These are phyloP conservation scores for Trichoderma atroviride DNA, from an alignment of 2,329 filamentous ascomycete species.

Conservation along the genomic window DNA sequence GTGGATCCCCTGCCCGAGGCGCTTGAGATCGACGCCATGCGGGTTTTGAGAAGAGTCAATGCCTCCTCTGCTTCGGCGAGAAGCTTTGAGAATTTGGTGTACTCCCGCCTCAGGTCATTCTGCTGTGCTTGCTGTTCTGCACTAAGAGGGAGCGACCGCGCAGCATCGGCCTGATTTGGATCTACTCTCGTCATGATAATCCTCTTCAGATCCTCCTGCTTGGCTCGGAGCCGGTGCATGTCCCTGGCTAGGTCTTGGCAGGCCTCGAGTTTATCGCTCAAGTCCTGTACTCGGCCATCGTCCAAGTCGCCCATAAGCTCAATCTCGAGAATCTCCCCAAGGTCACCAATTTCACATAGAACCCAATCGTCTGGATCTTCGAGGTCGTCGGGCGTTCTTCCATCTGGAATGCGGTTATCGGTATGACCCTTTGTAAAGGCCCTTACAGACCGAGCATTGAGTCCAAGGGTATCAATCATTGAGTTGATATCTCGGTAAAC, in stretches of 20 bases:
- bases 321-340: constrained; percentile 65
- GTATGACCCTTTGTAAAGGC: constrained; percentile 69
- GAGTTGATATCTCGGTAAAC: constrained; percentile 82
- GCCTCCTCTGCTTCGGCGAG: constrained; percentile 80
- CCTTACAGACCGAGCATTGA: constrained; percentile 73
- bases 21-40: constrained; percentile 64
- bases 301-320: constrained; percentile 68
- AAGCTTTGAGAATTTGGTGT: constrained; percentile 71
- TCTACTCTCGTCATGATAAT: constrained; percentile 72
- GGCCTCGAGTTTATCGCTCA: constrained; percentile 68
- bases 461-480: constrained; percentile 90
- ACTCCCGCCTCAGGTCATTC: constrained; percentile 77
- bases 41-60: constrained; percentile 76
- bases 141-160: constrained; percentile 73
- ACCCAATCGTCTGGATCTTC: constrained; percentile 71
- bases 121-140: constrained; percentile 84
- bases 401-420: constrained; percentile 54
- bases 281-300: constrained; percentile 67
- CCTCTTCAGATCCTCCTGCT: constrained; percentile 77
- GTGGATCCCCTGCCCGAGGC: constrained; percentile 49
- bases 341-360: constrained; percentile 72
- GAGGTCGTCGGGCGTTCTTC: constrained; percentile 67
- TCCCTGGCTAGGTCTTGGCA: constrained; percentile 71
- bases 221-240: constrained; percentile 70
- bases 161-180: constrained; percentile 64